Conservation (phyloP, 1,284 basidiomycete genomes). For the Gomphus bonarii region DNA sequence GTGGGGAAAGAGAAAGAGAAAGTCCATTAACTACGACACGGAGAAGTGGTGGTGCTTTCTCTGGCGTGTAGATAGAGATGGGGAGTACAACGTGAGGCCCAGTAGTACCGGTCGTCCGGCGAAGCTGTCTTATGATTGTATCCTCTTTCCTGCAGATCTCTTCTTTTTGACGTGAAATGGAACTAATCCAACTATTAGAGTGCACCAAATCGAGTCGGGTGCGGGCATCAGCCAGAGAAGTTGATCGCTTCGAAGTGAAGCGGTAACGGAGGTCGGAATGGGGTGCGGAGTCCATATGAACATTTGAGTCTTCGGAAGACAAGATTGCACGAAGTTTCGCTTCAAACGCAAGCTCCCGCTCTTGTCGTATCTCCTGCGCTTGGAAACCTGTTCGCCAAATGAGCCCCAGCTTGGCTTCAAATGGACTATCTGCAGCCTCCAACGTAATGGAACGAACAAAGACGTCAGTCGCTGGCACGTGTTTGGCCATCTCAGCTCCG, state of each 20-base stretch:
- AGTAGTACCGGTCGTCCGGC: constrained; percentile 13
- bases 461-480: constrained; percentile 56
- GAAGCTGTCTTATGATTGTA: constrained; percentile 27
- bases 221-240: constrained; percentile 68
- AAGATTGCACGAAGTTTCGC: constrained; percentile 64
- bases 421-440: constrained; percentile 83
- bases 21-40: constrained; percentile 60
- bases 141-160: constrained; percentile 22
- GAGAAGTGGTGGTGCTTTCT: constrained; percentile 61
- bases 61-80: constrained; percentile 29
- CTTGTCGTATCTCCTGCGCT: constrained; percentile 66
- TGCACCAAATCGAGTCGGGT: constrained; percentile 64
- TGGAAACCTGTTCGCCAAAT: constrained; percentile 72
- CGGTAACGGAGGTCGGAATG: constrained; percentile 29
- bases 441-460: constrained; percentile 52
- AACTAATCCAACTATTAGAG: constrained; percentile 61
- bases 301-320: constrained; percentile 23
- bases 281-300: constrained; percentile 15
- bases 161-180: constrained; percentile 35
- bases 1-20: constrained; percentile 46
- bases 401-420: constrained; percentile 74
- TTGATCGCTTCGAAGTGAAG: constrained; percentile 52
- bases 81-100: constrained; percentile 23
- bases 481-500: constrained; percentile 59
- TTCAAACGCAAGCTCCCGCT: constrained; percentile 74